phyloP scores from a whole-genome alignment of 1,284 basidiomycete species.

The Boletus mariae region DNA sequence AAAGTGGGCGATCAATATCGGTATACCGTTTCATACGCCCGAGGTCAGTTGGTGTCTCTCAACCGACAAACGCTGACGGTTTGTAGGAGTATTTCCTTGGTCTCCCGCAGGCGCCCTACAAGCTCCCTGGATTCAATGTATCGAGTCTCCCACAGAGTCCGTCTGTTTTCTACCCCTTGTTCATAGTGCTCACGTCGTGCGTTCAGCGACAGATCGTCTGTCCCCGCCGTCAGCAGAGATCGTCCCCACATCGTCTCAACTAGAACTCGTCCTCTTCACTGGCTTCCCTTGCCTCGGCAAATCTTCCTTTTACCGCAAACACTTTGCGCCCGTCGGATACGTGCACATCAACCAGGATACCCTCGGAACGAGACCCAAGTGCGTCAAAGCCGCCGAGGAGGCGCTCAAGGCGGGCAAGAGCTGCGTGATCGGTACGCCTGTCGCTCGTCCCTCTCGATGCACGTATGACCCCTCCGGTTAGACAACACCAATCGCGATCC shows the following conservation, averaged over 20 bases:
- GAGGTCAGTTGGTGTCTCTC: constrained; percentile 40
- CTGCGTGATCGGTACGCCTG: constrained; percentile 69
- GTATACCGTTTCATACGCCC: constrained; percentile 67
- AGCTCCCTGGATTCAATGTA: constrained; percentile 59
- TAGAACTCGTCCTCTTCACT: constrained; percentile 79
- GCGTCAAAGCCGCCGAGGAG: constrained; percentile 62
- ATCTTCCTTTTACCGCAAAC: constrained; percentile 68
- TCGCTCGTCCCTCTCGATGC: background rate
- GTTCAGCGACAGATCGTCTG: constrained; percentile 59
- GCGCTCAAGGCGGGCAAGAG: constrained; percentile 55
- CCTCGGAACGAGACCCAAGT: constrained; percentile 70
- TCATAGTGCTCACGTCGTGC: constrained; percentile 1
- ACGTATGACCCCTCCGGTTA: constrained; percentile 27
- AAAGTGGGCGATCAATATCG: constrained; percentile 81
- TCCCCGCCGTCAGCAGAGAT: constrained; percentile 40
- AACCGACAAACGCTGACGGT: background rate
- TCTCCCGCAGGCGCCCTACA: constrained; percentile 41
- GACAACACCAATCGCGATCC: constrained; percentile 85
- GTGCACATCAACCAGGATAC: constrained; percentile 86
- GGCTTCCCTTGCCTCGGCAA: constrained; percentile 89
- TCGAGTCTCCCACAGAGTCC: constrained; percentile 46
- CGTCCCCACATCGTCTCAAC: constrained; percentile 12
- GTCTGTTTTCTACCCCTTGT: constrained; percentile 5
- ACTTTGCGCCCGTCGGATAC: constrained; percentile 73
- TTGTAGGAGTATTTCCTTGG: constrained; percentile 73